Evolutionary conservation across 345 rosid genomes (phyloP).

Genomic region (Corchorus capsularis): DNA sequence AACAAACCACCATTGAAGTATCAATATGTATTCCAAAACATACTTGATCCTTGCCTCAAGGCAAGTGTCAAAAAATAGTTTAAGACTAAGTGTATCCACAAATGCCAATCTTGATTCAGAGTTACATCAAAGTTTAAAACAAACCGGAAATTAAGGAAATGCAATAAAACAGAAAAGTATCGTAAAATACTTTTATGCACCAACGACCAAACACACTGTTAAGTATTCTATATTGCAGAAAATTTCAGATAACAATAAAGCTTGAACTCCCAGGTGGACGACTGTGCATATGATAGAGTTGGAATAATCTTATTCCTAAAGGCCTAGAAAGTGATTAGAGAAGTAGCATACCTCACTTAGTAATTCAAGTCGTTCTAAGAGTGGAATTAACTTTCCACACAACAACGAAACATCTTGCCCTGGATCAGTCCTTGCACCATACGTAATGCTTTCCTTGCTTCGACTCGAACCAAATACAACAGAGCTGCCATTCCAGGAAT

Average conservation of each 20-base stretch:
- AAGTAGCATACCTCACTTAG: slow-evolving; percentile 70
- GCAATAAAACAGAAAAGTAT: too few relatives aligned
- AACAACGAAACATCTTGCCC: slow-evolving; percentile 49
- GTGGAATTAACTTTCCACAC: slow-evolving; percentile 63
- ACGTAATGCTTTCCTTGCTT: slow-evolving; percentile 36
- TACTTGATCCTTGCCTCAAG: neutral
- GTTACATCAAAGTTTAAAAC: neutral
- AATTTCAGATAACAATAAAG: neutral
- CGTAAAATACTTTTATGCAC: too few relatives aligned
- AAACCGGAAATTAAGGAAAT: neutral
- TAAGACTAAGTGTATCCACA: neutral
- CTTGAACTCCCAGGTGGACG: neutral
- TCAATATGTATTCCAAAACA: too few relatives aligned
- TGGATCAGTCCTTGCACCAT: slow-evolving; percentile 43
- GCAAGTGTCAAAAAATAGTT: neutral
- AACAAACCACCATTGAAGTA: too few relatives aligned
- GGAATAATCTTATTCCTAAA: neutral
- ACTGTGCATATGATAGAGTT: neutral
- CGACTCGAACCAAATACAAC: slow-evolving; percentile 35
- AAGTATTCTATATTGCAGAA: neutral
- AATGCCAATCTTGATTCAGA: neutral
- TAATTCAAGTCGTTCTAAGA: slow-evolving; percentile 76
- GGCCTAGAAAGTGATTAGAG: neutral
- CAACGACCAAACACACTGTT: too few relatives aligned
- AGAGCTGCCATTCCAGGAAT: slow-evolving; percentile 44